A percentile compares a stretch with the other conserved stretches of the same genome.
These are phyloP conservation scores for Pelargonium myrrhifolium DNA, from an alignment of 441 rosid species.

Conservation along the genomic window DNA sequence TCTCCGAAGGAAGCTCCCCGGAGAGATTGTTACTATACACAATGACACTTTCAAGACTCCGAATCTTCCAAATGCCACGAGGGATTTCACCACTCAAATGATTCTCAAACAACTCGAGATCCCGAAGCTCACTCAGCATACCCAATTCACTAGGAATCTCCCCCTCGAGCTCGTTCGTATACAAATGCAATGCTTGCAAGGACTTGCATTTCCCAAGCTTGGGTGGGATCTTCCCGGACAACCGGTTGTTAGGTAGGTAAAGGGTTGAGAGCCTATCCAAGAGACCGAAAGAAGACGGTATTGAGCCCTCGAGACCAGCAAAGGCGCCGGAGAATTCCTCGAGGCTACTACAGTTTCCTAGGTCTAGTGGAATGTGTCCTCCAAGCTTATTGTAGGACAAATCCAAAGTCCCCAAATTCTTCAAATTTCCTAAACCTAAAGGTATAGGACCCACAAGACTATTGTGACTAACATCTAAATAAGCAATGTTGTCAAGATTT, in stretches of 20 bases:
- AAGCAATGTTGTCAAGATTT: constrained; percentile 38
- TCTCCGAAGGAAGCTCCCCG: constrained; percentile 56
- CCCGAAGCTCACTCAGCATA: constrained; percentile 32
- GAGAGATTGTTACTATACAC: constrained; percentile 53
- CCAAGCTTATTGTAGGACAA: constrained; percentile 47
- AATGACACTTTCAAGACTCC: constrained; percentile 35
- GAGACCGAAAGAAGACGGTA: constrained; percentile 61
- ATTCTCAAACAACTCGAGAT: constrained; percentile 49
- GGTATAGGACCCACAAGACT: constrained; percentile 47
- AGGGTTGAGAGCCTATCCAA: constrained; percentile 30
- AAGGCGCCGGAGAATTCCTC: constrained; percentile 23
- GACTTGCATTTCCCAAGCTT: constrained; percentile 66
- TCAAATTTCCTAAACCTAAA: constrained; percentile 38
- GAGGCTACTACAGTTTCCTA: constrained; percentile 58
- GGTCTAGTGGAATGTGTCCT: constrained; percentile 48
- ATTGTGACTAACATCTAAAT: constrained; percentile 32
- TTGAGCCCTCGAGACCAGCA: constrained; percentile 43
- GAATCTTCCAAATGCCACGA: constrained; percentile 54
- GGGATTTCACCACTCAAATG: constrained; percentile 62
- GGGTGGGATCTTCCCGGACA: constrained; percentile 58
- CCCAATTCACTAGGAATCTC: constrained; percentile 56
- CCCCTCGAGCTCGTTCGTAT: constrained; percentile 56
- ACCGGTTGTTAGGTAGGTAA: constrained; percentile 47
- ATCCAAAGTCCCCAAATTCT: constrained; percentile 37
- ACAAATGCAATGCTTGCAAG: constrained; percentile 31